Evolutionary conservation across 2,329 filamentous ascomycete genomes (phyloP).

Genomic region (Amesomyces nigricolor): DNA sequence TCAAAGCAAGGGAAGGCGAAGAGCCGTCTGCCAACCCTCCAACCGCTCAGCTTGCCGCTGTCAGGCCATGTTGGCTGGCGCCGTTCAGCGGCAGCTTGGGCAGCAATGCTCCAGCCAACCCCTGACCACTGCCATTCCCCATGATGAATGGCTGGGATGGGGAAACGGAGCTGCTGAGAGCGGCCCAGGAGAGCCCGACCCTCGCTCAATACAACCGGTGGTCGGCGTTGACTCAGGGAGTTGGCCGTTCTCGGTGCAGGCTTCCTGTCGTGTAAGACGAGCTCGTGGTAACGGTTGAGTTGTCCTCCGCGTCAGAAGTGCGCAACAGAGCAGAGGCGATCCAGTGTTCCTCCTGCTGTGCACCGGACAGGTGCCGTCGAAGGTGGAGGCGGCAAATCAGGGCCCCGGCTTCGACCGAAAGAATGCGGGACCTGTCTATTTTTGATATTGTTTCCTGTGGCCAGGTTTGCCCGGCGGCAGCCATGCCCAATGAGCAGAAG

Average conservation of each 20-base stretch:
- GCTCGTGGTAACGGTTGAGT: constrained; percentile 18
- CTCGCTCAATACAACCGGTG: constrained; percentile 28
- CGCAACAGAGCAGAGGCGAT: constrained; percentile 18
- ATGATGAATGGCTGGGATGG: constrained; percentile 23
- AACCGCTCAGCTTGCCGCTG: constrained; percentile 12
- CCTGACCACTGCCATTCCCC: constrained; percentile 25
- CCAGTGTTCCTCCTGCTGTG: constrained; percentile 22
- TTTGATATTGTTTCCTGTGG: background rate
- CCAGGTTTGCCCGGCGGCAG: constrained; percentile 21
- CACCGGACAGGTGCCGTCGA: constrained; percentile 22
- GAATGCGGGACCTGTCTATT: background rate
- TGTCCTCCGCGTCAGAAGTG: constrained; percentile 24
- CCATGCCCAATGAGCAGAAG: constrained; percentile 33
- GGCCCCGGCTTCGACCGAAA: constrained; percentile 14
- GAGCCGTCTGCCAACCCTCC: constrained; percentile 13
- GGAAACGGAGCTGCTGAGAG: constrained; percentile 18
- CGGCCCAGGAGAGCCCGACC: constrained; percentile 24
- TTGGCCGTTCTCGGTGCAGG: constrained; percentile 24
- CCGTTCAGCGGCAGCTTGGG: constrained; percentile 34
- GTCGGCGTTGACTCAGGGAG: constrained; percentile 19
- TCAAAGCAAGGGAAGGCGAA: constrained; percentile 4
- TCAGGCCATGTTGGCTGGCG: constrained; percentile 32
- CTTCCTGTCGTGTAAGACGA: constrained; percentile 28
- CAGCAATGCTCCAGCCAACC: constrained; percentile 38
- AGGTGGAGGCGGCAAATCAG: constrained; percentile 22